Percentiles rank a stretch among this genome's conserved stretches.
Evolutionary conservation across 2,329 filamentous ascomycete genomes (phyloP).

Genomic region (Colletotrichum sansevieriae): DNA sequence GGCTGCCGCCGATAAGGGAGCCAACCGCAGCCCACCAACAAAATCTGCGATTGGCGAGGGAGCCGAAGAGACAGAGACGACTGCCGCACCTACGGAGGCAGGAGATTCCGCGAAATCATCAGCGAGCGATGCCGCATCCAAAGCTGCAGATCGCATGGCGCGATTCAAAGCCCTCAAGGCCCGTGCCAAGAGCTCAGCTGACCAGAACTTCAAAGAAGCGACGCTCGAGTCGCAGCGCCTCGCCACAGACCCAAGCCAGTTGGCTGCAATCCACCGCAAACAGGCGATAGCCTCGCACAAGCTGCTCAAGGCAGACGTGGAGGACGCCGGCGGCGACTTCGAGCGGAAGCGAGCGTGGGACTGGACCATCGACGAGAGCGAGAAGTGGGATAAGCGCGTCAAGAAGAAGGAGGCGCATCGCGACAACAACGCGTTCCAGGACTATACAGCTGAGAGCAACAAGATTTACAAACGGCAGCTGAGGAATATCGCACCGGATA

Average conservation of each 20-base stretch:
- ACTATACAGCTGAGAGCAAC: constrained; percentile 87
- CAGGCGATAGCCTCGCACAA: constrained; percentile 92
- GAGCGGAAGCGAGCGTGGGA: constrained; percentile 99
- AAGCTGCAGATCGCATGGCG: constrained; percentile 77
- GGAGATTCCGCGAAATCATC: constrained; percentile 37
- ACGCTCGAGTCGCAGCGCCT: constrained; percentile 85
- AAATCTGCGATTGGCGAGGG: constrained; percentile 42
- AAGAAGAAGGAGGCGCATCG: constrained; percentile 86
- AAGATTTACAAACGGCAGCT: constrained; percentile 97
- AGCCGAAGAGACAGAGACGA: constrained; percentile 34
- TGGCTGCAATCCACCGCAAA: constrained; percentile 84
- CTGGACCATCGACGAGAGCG: constrained; percentile 95
- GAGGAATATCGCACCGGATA: constrained; percentile 78
- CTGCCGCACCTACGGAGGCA: constrained; percentile 44
- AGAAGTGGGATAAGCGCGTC: constrained; percentile 91
- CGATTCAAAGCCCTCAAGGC: constrained; percentile 91
- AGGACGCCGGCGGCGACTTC: constrained; percentile 89
- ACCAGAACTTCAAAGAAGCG: constrained; percentile 85
- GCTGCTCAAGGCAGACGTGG: constrained; percentile 90
- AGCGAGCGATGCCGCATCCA: constrained; percentile 51
- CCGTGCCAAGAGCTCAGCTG: constrained; percentile 78
- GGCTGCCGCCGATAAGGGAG: constrained; percentile 42
- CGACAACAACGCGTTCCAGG: constrained; percentile 90
- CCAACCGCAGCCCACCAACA: constrained; percentile 26
- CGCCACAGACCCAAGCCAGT: constrained; percentile 80